Evolutionary conservation across 2,329 filamentous ascomycete species (phyloP).

Genomic region (Trichoderma lentiforme): DNA sequence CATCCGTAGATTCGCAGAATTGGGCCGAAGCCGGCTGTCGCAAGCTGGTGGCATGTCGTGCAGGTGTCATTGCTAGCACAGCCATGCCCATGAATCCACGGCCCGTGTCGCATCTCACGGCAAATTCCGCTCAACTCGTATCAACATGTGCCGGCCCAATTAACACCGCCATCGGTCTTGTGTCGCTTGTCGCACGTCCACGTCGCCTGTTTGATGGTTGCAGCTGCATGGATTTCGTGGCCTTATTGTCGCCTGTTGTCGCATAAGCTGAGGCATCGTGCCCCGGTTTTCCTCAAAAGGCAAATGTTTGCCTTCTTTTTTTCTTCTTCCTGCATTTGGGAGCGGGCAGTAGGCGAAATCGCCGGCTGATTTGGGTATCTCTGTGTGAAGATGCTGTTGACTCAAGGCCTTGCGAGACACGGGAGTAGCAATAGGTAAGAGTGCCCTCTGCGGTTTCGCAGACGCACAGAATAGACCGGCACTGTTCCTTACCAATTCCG

Average conservation of each 20-base stretch:
- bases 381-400: not conserved
- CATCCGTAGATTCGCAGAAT: not conserved
- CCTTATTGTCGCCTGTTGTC: not conserved
- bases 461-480: not conserved
- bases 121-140: not conserved
- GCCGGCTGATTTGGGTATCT: not conserved
- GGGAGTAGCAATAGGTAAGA: not conserved
- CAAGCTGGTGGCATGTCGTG: not conserved
- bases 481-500: not conserved
- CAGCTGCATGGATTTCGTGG: not conserved
- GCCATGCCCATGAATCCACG: not conserved
- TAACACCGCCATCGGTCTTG: not conserved
- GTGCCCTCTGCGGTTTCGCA: not conserved
- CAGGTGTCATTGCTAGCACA: slow-evolving; percentile 6
- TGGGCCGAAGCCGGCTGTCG: not conserved
- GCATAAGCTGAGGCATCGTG: not conserved
- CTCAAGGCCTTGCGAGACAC: not conserved
- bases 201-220: not conserved
- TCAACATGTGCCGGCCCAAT: not conserved
- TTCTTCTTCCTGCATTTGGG: not conserved
- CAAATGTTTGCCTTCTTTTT: not conserved
- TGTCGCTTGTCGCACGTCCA: not conserved
- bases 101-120: not conserved
- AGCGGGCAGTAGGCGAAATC: not conserved
- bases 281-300: not conserved